Percentiles rank a stretch among this genome's conserved stretches.
Conservation (phyloP, 371 early-diverging fungal genomes). For the Vairimorpha necatrix region DNA sequence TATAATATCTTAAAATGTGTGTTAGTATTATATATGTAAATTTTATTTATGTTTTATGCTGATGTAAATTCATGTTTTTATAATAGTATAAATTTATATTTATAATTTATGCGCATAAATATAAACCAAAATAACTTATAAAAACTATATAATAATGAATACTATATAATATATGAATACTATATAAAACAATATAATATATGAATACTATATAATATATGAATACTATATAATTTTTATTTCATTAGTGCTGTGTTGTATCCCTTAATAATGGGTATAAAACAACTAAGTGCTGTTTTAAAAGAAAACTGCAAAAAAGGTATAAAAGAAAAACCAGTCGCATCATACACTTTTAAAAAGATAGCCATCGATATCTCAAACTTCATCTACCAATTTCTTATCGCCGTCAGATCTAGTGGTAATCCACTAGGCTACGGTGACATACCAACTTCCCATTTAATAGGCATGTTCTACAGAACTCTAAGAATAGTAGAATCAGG, state of each 20-base stretch:
- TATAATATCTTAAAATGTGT: too few relatives aligned
- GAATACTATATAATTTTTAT: not conserved
- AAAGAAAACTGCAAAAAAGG: conserved; percentile 80
- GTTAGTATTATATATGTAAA: not conserved
- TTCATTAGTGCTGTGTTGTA: too few relatives aligned
- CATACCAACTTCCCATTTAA: conserved; percentile 88
- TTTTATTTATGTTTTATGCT: not conserved
- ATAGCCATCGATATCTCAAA: conserved; percentile 95
- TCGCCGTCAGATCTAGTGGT: conserved; percentile 90
- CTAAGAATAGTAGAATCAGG: conserved; percentile 95
- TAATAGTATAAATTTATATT: too few relatives aligned
- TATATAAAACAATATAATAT: not conserved
- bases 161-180: too few relatives aligned
- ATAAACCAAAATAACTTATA: too few relatives aligned
- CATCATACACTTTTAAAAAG: conserved; percentile 83
- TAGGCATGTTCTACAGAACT: conserved; percentile 95
- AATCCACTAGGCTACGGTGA: conserved; percentile 77
- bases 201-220: not conserved
- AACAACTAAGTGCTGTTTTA: conserved; percentile 82
- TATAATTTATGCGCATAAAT: too few relatives aligned
- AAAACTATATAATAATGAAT: too few relatives aligned
- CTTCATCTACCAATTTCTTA: conserved; percentile 96
- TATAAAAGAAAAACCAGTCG: conserved; percentile 74
- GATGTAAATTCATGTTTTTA: too few relatives aligned
- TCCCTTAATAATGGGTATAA: conserved; percentile 80